These are phyloP conservation scores for Aspergillus hiratsukae DNA, from an alignment of 2,329 filamentous ascomycete genomes.

Conservation along the genomic window DNA sequence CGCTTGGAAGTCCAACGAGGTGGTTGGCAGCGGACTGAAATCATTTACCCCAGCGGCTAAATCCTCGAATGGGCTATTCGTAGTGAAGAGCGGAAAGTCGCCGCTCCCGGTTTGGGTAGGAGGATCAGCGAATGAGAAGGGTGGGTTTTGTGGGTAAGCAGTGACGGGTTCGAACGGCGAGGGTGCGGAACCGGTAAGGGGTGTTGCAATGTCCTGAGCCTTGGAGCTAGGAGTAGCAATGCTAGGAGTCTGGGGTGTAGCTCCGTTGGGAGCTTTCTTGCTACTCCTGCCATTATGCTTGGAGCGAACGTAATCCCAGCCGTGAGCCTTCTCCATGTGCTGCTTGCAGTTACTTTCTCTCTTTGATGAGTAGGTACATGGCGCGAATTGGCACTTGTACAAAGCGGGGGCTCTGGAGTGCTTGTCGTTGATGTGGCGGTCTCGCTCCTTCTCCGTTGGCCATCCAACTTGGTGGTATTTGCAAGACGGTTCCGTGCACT, in stretches of 20 bases:
- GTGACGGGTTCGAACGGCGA: slow-evolving; percentile 20
- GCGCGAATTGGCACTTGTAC: slow-evolving; percentile 76
- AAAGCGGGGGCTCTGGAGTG: slow-evolving; percentile 75
- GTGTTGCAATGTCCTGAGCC: slow-evolving; percentile 53
- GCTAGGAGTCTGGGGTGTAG: slow-evolving; percentile 56
- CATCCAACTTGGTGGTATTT: slow-evolving; percentile 88
- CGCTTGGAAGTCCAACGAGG: slow-evolving; percentile 21
- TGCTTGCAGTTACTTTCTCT: slow-evolving; percentile 96
- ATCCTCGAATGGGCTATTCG: slow-evolving; percentile 13
- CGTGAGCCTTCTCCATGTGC: slow-evolving; percentile 96
- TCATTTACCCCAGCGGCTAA: slow-evolving; percentile 16
- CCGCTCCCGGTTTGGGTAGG: slow-evolving; percentile 14
- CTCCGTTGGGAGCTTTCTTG: slow-evolving; percentile 41
- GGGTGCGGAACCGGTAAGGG: slow-evolving; percentile 25
- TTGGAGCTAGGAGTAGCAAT: slow-evolving; percentile 60
- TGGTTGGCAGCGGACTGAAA: slow-evolving; percentile 13
- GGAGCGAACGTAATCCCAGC: slow-evolving; percentile 83
- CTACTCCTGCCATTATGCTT: slow-evolving; percentile 79
- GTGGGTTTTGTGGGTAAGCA: slow-evolving; percentile 13
- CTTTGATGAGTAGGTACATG: slow-evolving; percentile 92
- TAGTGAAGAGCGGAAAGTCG: slow-evolving; percentile 25
- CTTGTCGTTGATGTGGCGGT: slow-evolving; percentile 94
- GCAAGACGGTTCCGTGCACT: slow-evolving; percentile 77
- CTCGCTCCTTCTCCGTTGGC: slow-evolving; percentile 97
- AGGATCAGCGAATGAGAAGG: slow-evolving; percentile 27